Conservation (phyloP, 352 stramenopile genomes). For the Elongisporangium anandrum region DNA sequence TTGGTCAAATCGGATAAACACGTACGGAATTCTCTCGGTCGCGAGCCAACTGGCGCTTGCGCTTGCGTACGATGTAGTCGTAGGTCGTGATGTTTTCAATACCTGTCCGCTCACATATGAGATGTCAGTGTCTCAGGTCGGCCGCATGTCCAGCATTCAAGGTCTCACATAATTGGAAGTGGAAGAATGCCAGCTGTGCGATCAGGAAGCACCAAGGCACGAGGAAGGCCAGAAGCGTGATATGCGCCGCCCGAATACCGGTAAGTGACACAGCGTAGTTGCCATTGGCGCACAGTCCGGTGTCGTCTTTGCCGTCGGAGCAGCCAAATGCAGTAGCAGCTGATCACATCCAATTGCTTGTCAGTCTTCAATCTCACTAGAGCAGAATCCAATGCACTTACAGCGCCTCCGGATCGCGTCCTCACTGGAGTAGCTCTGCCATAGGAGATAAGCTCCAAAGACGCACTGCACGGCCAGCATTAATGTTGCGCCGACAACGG, state of each 20-base stretch:
- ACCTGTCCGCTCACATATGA: conserved; percentile 21
- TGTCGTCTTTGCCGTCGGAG: conserved; percentile 34
- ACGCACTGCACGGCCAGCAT: conserved; percentile 70
- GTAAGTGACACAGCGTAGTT: conserved; percentile 51
- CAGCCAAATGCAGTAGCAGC: conserved; percentile 67
- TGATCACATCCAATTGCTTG: conserved; percentile 1
- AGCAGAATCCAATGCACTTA: conserved; percentile 11
- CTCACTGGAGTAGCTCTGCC: conserved; percentile 38
- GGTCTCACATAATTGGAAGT: conserved; percentile 81
- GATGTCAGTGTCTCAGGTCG: background rate
- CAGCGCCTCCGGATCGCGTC: conserved; percentile 36
- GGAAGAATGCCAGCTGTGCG: conserved; percentile 71
- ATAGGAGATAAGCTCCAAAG: conserved; percentile 58
- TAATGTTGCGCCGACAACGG: conserved; percentile 56
- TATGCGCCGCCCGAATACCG: conserved; percentile 58
- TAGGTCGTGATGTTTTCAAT: conserved; percentile 84
- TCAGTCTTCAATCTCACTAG: background rate
- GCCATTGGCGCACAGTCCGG: conserved; percentile 45
- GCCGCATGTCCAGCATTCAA: too few relatives aligned
- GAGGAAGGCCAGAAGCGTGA: conserved; percentile 60
- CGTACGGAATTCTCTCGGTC: conserved; percentile 63
- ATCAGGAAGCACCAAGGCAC: conserved; percentile 78
- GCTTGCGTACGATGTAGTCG: conserved; percentile 84
- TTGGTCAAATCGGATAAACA: conserved; percentile 49
- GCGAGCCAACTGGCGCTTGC: conserved; percentile 66